Evolutionary conservation across 495 filamentous ascomycete genomes (phyloP), one percentile per base, ranked within the genome.

Genomic region (Chaetomium fimeti): DNA sequence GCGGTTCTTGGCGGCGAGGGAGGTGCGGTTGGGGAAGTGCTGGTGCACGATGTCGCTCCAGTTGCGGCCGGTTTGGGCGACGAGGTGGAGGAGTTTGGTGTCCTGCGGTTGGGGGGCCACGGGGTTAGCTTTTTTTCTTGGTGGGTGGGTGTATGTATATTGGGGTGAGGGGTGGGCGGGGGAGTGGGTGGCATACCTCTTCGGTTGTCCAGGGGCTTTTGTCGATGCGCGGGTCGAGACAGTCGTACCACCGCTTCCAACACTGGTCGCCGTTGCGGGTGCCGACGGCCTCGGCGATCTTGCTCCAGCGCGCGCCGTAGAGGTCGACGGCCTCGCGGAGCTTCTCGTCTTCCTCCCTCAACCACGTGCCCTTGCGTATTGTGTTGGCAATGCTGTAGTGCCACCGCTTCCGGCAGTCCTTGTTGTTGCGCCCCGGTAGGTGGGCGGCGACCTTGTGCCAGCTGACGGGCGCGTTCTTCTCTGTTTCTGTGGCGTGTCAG

Each of bases 391-490:
- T 69, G 61, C 74, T 73, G 63, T 76, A 76, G 52, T 71, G 68
- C 77, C 77, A 79, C 11, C 77, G 72, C 57, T 79, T 79, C 9
- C 77, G 68, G 49, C 77, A 79, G 62, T 79, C 75, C 40, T 79
- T 79, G 70, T 79, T 79, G 55, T 75, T 79, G 9, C 77, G 69
- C 6, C 72, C 68, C 0, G 77, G 76, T 38, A 79, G 72, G 28
- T 75, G 68, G 45, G 69, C 63, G 9, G 77, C 77, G 29, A 79
- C 74, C 27, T 63, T 66, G 67, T 76, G 72, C 77, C 77, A 79
- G 63, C 75, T 79, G 60, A 79, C 72, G 20, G 75, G 53, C 16
- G 77, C 71, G 5, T 65, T 38, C 9, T 43, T 43, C 1, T 69
- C 68, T 1, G 66, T 72, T 28, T 74, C 72, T 74, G 54, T 29